Base-by-base conservation (phyloP, 805 yeast genomes). In the Komagataella ulmi region DNA sequence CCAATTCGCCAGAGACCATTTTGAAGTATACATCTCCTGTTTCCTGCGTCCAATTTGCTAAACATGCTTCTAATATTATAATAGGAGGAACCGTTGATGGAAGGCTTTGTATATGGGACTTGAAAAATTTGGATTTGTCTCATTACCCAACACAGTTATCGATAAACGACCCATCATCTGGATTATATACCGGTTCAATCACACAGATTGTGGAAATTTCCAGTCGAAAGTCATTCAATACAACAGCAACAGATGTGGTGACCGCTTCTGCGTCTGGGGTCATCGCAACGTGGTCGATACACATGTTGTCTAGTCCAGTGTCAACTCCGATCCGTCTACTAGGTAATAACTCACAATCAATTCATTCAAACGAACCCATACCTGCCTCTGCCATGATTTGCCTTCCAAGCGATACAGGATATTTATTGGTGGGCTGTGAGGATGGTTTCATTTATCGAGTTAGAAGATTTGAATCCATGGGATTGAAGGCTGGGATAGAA, bases 51-150 rank as follows among this genome's bases (percentile, higher is more conserved):
- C 67, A 66, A 52, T 77, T 79, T 53, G 73, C 75, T 30, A 58
- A 58, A 8, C 54, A 61, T 14, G 64, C 68, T 19, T 61, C 74
- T 1, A 65, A 67, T 49, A 66, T 70, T 50, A 62, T 80, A 1
- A 59, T 76, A 24, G 82, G 73, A 0, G 79, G 83, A 0, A 68
- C 78, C 4, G 58, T 59, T 17, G 74, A 74, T 56, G 85, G 85
- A 0, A 69, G 69, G 49, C 48, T 80, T 1, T 72, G 71, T n/a
- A 61, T 75, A 7, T 79, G 82, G 81, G 76, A 77, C 44, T 56
- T 63, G 47, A 52, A 17, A 43, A 44, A 17, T 19, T 19, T 43
- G 51, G 44, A 45, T 14, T 21, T 21, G 47, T 17, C 17, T 17
- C 18, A n/a, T 21, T 17, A 17, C 17, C 19, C 36, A 23, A 24